A percentile compares a stretch with the other conserved stretches of the same genome.
Evolutionary conservation across 345 rosid species (phyloP).

Genomic region (Syzygium aqueum): DNA sequence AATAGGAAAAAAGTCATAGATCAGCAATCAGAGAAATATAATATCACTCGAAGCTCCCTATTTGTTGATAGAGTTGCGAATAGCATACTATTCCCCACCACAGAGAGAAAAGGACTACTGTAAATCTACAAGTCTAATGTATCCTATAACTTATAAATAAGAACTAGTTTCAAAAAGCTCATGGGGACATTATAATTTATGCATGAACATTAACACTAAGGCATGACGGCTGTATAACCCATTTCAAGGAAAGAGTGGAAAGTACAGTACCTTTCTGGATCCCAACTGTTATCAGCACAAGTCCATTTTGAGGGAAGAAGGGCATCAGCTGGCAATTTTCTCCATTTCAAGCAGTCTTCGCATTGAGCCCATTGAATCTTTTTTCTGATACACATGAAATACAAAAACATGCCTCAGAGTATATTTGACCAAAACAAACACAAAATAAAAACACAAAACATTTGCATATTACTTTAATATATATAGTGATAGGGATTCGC

Average conservation of each 20-base stretch:
- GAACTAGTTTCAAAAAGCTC: background rate
- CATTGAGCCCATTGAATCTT: constrained; percentile 71
- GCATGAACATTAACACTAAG: background rate
- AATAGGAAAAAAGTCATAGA: background rate
- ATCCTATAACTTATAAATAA: background rate
- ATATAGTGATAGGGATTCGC: background rate
- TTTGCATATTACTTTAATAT: background rate
- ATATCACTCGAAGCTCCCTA: background rate
- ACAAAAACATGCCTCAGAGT: background rate
- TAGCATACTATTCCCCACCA: background rate
- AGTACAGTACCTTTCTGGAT: constrained; percentile 47
- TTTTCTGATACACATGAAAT: constrained; percentile 24
- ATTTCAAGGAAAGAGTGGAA: background rate
- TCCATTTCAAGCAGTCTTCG: constrained; percentile 72
- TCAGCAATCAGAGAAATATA: background rate
- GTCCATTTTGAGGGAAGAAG: constrained; percentile 69
- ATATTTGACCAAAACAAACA: background rate
- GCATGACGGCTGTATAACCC: background rate
- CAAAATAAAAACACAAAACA: background rate
- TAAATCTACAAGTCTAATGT: background rate
- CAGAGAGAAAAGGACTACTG: background rate
- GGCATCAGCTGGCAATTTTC: constrained; percentile 49
- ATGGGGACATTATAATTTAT: background rate
- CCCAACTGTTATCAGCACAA: constrained; percentile 55
- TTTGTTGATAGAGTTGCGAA: background rate